These are phyloP conservation scores for Arthrobotrys megalospora DNA, from an alignment of 2,329 filamentous ascomycete genomes.

Conservation along the genomic window DNA sequence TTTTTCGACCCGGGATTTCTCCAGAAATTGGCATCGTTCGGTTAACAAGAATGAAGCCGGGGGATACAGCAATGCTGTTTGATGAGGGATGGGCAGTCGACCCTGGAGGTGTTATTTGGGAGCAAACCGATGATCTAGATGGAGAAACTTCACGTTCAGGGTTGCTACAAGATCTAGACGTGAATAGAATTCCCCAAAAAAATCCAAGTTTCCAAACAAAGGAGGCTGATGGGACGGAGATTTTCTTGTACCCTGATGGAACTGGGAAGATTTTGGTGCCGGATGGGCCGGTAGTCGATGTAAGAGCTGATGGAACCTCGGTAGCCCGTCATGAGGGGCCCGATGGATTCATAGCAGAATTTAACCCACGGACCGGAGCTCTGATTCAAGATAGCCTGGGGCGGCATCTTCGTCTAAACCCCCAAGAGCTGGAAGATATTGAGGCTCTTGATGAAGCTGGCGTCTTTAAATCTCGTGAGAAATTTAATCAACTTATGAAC, in stretches of 20 bases:
- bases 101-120: conserved; percentile 1
- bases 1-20: background rate
- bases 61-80: conserved; percentile 6
- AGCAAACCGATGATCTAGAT: background rate
- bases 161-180: background rate
- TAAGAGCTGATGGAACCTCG: conserved; percentile 21
- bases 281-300: background rate
- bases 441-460: conserved; percentile 6
- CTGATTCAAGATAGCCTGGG: conserved; percentile 1
- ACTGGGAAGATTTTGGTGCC: conserved; percentile 6
- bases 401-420: background rate
- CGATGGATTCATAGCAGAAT: conserved; percentile 14
- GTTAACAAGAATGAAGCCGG: background rate
- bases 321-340: conserved; percentile 5
- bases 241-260: conserved; percentile 20
- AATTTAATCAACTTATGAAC: conserved; percentile 1
- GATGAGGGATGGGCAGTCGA: conserved; percentile 29
- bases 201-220: background rate
- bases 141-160: background rate
- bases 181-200: background rate
- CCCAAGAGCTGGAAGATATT: background rate
- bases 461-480: background rate
- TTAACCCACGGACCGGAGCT: conserved; percentile 1
- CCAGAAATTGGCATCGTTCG: conserved; percentile 7
- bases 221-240: conserved; percentile 3